Evolutionary conservation across 768 basidiomycete species (phyloP), one percentile per base, ranked within the genome.

Genomic region (Calocybe indica): DNA sequence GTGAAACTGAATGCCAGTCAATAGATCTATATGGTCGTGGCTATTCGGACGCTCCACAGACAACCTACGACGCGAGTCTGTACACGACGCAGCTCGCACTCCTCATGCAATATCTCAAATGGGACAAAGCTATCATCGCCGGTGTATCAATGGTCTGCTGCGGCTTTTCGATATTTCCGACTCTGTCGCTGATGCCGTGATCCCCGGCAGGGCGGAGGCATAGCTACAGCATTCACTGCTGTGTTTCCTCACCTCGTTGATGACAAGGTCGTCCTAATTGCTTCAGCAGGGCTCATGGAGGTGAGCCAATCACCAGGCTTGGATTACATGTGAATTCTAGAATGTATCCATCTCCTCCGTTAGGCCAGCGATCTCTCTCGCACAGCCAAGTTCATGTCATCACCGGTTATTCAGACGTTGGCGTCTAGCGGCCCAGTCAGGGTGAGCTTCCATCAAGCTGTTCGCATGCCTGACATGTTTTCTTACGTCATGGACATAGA

Each of bases 31-130:
- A 88, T 50, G 89, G 88, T 9, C 76, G 88, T 35, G 88, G 88
- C 5, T 92, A 90, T 63, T 88, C 87, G 1, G 88, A 87, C 47
- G 87, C 88, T 1, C 88, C 88, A 0, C 74, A 80, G 14, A 79
- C 75, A 11, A 78, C 74, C 3, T 88, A 91, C 60, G 75, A 87
- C 52, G 65, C 77, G 1, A 65, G 71, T 5, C 69, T 92, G 3
- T 84, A 84, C 58, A 80, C 80, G 1, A 81, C 79, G 0, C 88
- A 91, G 56, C 82, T 92, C n/a, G 89, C 89, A 0, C 73, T 90
- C 5, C 76, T 92, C 42, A 77, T 92, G 75, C 88, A 91, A 52
- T 79, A 89, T 52, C 62, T 90, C 40, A 74, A 71, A 45, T 92
- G 88, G 88, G 71, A 77, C 7, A 75, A 78, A 52, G 80, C 84